Base-by-base conservation (phyloP, 2,329 filamentous ascomycete genomes). In the Fonsecaea pedrosoi region DNA sequence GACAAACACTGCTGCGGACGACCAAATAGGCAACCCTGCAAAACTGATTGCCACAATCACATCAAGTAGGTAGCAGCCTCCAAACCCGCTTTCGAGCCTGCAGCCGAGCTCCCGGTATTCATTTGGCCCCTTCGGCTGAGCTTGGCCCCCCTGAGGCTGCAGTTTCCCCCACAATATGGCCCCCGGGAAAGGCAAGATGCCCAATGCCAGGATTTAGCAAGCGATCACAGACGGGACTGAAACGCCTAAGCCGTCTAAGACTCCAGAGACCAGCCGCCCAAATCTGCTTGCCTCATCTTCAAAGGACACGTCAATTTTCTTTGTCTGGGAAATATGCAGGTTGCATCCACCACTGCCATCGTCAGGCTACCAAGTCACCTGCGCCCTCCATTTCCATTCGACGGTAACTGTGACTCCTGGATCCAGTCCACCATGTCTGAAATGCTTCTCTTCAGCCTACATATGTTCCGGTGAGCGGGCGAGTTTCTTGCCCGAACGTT, bases 341-440 rank as follows among this genome's bases (percentile, higher is more conserved):
- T 37, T 15, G 59, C 64, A 53, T 34, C 48, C 57, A 50, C 45
- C 37, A 57, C 38, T 58, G 54, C 56, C 59, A 37, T 58, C 58
- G 58, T 54, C 64, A 66, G 64, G 64, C 64, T 61, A 34, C 62
- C 54, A 40, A 55, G 54, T 66, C 64, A 66, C 66, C 66, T 68
- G 66, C 66, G 58, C 62, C 62, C 59, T 60, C 62, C 66, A 45
- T 59, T 60, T 65, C 61, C 32, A 54, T 61, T 61, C 34, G 48
- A 65, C 54, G 54, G 54, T 54, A 54, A 42, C 18, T 58, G 35
- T 61, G 59, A 61, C 45, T 61, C 42, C 50, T 64, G 57, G 56
- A 18, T 56, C 35, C 40, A 42, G 48, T 32, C 25, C 10, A n/a
- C 62, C 38, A 37, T 40, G 53, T 54, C 40, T 65, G 42, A 60